Evolutionary conservation across 306 rosid species (phyloP), one percentile per base, ranked within the genome.

Genomic region (Quercus cerris): DNA sequence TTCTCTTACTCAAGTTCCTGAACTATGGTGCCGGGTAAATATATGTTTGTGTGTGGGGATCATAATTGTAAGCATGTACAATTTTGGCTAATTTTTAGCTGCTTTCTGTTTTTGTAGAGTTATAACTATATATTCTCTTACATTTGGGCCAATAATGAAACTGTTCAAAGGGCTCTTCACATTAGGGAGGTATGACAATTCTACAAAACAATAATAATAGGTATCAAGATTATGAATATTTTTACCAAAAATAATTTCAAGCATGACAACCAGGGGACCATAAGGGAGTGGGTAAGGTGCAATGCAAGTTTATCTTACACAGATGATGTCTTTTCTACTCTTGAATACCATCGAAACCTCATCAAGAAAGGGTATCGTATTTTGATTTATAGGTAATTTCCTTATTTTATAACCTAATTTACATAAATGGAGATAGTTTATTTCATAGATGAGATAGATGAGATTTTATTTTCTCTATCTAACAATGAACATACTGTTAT

Each of bases 191-290:
- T 81, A 13, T 31, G 62, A 14, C 33, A 6, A 33, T 73, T 15
- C 5, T 49, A 49, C 17, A 1, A 1, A 49, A 49, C 54, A 49
- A 49, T 12, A 49, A 3, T 49, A 49, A 10, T 49, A 13, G 17
- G 17, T 49, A 49, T 49, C 17, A 49, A 49, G 17, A 49, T 49
- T 49, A 12, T 49, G 54, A 49, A 49, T 49, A 3, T 3, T 49
- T 49, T 49, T 49, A 49, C 54, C 54, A 9, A 59, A 59, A 2
- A 1, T 22, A 2, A 1, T 22, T 59, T 23, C 5, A 22, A 59
- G 13, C 15, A 8, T 49, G 13, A 22, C 11, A 69, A 84, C 25
- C 54, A 85, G 88, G 88, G 88, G 25, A 85, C 61, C 19, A 71
- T 74, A 62, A 11, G 12, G 19, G 35, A 46, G 20, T 85, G 85